These are phyloP conservation scores for Penicillium corylophilum DNA, from an alignment of 2,329 filamentous ascomycete species.

Conservation along the genomic window DNA sequence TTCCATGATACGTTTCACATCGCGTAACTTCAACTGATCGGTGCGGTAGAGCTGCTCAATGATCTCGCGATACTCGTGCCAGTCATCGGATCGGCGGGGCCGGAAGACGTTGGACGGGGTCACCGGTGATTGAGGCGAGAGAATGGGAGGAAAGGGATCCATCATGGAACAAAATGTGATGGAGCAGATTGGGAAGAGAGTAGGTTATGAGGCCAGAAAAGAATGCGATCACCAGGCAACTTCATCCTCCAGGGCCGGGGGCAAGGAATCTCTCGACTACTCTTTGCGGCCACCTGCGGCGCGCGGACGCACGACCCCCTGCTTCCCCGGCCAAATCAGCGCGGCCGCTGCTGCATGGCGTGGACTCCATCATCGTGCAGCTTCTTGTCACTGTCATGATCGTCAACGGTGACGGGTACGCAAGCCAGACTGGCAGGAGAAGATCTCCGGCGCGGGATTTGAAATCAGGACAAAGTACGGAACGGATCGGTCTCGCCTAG, in stretches of 20 bases:
- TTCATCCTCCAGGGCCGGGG: slow-evolving; percentile 17
- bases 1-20: slow-evolving; percentile 40
- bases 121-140: slow-evolving; percentile 15
- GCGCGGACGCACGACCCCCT: slow-evolving; percentile 31
- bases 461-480: not conserved
- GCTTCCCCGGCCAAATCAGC: slow-evolving; percentile 37
- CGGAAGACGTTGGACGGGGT: slow-evolving; percentile 27
- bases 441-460: not conserved
- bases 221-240: slow-evolving; percentile 25
- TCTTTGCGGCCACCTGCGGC: slow-evolving; percentile 37
- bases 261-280: slow-evolving; percentile 28
- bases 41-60: slow-evolving; percentile 39
- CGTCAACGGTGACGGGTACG: slow-evolving; percentile 12
- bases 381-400: slow-evolving; percentile 19
- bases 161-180: slow-evolving; percentile 7
- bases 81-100: slow-evolving; percentile 38
- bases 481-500: no score
- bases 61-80: slow-evolving; percentile 35
- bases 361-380: slow-evolving; percentile 14
- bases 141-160: slow-evolving; percentile 16
- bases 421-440: not conserved
- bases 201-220: slow-evolving; percentile 4
- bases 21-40: slow-evolving; percentile 35
- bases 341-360: slow-evolving; percentile 3
- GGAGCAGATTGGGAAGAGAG: not conserved